A percentile compares a stretch with the other conserved stretches of the same genome.
Conservation (phyloP, 306 rosid genomes). For the Cercis canadensis region DNA sequence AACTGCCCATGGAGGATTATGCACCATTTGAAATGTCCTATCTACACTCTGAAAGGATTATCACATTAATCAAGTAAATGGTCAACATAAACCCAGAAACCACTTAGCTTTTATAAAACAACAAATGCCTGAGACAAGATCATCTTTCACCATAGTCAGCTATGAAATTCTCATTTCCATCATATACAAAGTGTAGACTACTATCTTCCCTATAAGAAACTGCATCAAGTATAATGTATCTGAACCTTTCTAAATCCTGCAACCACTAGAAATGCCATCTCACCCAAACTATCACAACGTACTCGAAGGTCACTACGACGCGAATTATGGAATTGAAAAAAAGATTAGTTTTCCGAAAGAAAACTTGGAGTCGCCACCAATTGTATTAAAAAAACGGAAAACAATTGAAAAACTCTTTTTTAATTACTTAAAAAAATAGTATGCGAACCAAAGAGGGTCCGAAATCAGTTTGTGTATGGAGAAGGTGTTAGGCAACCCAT, state of each 20-base stretch:
- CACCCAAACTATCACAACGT: conserved; percentile 27
- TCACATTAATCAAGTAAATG: background rate
- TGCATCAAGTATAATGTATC: conserved; percentile 31
- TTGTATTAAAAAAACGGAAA: too few species aligned
- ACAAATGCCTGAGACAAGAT: conserved; percentile 30
- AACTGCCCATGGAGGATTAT: conserved; percentile 37
- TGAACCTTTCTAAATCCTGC: conserved; percentile 37
- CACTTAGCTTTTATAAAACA: background rate
- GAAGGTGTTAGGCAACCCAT: too few species aligned
- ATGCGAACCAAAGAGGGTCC: too few species aligned
- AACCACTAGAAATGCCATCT: conserved; percentile 36
- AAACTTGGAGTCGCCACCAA: too few species aligned
- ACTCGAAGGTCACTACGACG: too few species aligned
- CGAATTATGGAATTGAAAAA: too few species aligned
- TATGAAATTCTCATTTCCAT: conserved; percentile 40
- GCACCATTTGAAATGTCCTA: conserved; percentile 26
- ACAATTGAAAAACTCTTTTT: too few species aligned
- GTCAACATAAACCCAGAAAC: background rate
- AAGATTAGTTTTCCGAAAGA: too few species aligned
- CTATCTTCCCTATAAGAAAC: conserved; percentile 36
- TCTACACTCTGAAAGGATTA: conserved; percentile 23
- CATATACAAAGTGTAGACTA: conserved; percentile 12
- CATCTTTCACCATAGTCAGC: conserved; percentile 27
- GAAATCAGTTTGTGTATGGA: too few species aligned
- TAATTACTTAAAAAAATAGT: too few species aligned